Base-by-base conservation (phyloP, 2,329 filamentous ascomycete genomes). In the Cadophora gregata region DNA sequence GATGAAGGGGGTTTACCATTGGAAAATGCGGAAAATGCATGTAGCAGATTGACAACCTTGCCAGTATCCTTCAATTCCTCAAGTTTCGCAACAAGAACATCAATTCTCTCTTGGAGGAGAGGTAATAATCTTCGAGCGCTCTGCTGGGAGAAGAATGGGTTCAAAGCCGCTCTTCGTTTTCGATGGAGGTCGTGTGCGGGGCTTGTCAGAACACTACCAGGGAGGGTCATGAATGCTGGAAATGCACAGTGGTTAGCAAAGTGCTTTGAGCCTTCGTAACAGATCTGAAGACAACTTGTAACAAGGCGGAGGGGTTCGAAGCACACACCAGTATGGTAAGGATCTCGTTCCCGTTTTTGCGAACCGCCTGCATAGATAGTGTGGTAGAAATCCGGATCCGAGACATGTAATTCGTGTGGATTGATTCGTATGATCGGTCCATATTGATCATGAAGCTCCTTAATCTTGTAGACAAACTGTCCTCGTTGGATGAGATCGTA, bases 401-500 rank as follows among this genome's bases (percentile, higher is more conserved):
- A 72, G 33, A 81, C 76, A 66, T 81, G 77, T 25, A 82, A 73
- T 67, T 82, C 81, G 73, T 78, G 77, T 1, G 78, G 75, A 38
- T 74, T 78, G 66, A 79, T 75, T 9, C 77, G 71, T 45, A 79
- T 68, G n/a, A 79, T 76, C 0, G 77, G 75, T 6, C 81, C 81
- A 67, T 82, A 83, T 68, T 74, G 68, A 56, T 79, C 72, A 70
- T 83, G 81, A 70, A 83, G 73, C 50, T 80, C 76, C 48, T 76
- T 72, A 31, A 83, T 80, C 65, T 81, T 78, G 71, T 77, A 80
- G n/a, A 76, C 79, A 64, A 81, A 82, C 70, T 80, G 75, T 1
- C 80, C 81, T 3, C 77, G 76, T 5, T 78, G 74, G 61, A 80
- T 64, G 36, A 81, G 74, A 62, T 83, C 80, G 65, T 82, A 81